Evolutionary conservation across 495 filamentous ascomycete genomes (phyloP).

Genomic region (Diplogelasinospora grovesii): DNA sequence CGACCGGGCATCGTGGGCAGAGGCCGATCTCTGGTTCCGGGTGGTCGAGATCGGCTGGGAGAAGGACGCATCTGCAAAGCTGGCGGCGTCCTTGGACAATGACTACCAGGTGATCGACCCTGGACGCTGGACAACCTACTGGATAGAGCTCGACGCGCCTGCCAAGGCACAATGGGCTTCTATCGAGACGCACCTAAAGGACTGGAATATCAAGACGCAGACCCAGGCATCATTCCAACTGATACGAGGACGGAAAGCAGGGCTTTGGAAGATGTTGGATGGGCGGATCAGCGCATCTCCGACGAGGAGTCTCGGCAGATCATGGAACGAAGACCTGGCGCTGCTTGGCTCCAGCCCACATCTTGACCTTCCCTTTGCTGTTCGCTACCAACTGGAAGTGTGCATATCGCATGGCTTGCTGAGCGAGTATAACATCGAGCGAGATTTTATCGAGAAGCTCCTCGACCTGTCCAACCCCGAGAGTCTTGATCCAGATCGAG

Average conservation of each 20-base stretch:
- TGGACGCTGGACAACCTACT: constrained; percentile 69
- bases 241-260: constrained; percentile 12
- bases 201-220: constrained; percentile 63
- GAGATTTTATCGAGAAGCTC: constrained; percentile 58
- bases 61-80: constrained; percentile 24
- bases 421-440: constrained; percentile 66
- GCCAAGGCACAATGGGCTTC: constrained; percentile 25
- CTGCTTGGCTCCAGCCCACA: constrained; percentile 25
- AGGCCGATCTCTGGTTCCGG: constrained; percentile 65
- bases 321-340: constrained; percentile 24
- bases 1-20: constrained; percentile 51
- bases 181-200: constrained; percentile 51
- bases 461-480: constrained; percentile 31
- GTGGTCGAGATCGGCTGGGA: constrained; percentile 62
- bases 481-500: constrained; percentile 20
- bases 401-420: constrained; percentile 77
- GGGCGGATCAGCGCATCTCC: constrained; percentile 2
- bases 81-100: constrained; percentile 49
- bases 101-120: constrained; percentile 62
- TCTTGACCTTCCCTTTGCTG: constrained; percentile 55
- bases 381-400: constrained; percentile 87
- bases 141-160: constrained; percentile 41
- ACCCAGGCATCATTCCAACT: constrained; percentile 23
- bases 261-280: constrained; percentile 56
- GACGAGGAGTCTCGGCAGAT: not conserved